Base-by-base conservation (phyloP, 495 filamentous ascomycete genomes). In the Annulohypoxylon bovei region DNA sequence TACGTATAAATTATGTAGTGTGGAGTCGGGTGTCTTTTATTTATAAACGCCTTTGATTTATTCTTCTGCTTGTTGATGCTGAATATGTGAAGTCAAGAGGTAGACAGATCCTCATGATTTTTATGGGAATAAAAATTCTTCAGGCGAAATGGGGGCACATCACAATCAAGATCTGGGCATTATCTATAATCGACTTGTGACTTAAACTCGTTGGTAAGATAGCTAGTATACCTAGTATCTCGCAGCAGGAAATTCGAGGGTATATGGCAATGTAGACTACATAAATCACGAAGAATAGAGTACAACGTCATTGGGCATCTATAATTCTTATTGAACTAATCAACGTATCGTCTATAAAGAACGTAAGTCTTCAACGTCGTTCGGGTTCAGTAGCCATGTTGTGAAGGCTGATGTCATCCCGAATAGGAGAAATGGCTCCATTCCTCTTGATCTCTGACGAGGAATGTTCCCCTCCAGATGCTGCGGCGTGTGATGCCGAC, bases 401-500 rank as follows among this genome's bases (percentile, higher is more conserved):
- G 46, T 71, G 69, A 12, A 71, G 50, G 44, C 69, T 71, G 46
- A 71, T 71, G 27, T 71, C 69, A 18, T 71, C 69, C 35, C 69
- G 68, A 37, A 52, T 16, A 28, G 69, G 68, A 12, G 68, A 67
- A 22, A 49, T 35, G 4, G 42, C 27, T 6, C 57, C 68, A 32
- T 71, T 67, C 46, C 68, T 62, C 23, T 27, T 9, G 6, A 30
- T 35, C 33, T 62, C 62, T 8, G 40, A 25, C 14, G 33, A 49
- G 11, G 44, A 30, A 58, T 53, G 52, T 7, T 50, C 68, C 8
- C 16, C 68, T 50, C 33, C 68, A 27, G 18, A 44, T 32, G 63
- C 42, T 18, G 6, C 23, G 1, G 12, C 22, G 55, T 54, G 63
- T 20, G 57, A 16, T 6, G 69, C 16, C 9, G 28, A 63, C 3